A percentile compares a stretch with the other conserved stretches of the same genome.
Evolutionary conservation across 208 protist genomes (phyloP).

Genomic region (Trypanosoma vivax): DNA sequence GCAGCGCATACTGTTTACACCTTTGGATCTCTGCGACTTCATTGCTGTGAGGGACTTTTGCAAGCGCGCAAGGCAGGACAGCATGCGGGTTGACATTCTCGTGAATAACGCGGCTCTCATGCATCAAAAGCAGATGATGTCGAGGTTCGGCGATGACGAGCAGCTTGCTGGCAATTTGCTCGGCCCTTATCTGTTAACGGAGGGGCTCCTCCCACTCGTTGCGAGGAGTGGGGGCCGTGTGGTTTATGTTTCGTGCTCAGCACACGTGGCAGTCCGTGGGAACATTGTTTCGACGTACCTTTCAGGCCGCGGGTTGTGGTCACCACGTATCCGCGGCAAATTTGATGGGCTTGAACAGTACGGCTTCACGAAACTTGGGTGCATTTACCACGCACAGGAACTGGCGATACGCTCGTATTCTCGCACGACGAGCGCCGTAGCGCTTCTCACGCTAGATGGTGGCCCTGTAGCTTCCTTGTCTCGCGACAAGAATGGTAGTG

Average conservation of each 20-base stretch:
- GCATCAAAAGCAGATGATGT: slow-evolving; percentile 39
- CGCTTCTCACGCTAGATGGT: too few relatives aligned
- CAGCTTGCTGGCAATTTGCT: slow-evolving; percentile 76
- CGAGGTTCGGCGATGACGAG: slow-evolving; percentile 68
- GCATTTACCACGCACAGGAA: slow-evolving; percentile 77
- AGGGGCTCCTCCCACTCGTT: slow-evolving; percentile 72
- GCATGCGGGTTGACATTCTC: slow-evolving; percentile 45
- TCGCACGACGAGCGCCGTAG: slow-evolving; percentile 7
- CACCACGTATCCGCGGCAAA: slow-evolving; percentile 39
- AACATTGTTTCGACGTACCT: slow-evolving; percentile 55
- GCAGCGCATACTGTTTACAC: slow-evolving; percentile 37
- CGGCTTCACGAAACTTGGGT: slow-evolving; percentile 81
- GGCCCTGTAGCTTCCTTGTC: too few relatives aligned
- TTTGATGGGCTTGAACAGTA: slow-evolving; percentile 82
- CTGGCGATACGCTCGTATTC: slow-evolving; percentile 63
- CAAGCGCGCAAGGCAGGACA: slow-evolving; percentile 34
- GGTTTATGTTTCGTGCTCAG: slow-evolving; percentile 70
- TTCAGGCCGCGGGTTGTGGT: slow-evolving; percentile 65
- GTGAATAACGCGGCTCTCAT: slow-evolving; percentile 74
- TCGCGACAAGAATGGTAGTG: slow-evolving; percentile 6
- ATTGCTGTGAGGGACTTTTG: slow-evolving; percentile 69
- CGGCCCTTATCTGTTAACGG: slow-evolving; percentile 67
- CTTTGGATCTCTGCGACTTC: slow-evolving; percentile 66
- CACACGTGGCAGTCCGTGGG: slow-evolving; percentile 56
- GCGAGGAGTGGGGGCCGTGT: slow-evolving; percentile 48